Percentiles rank a stretch among this genome's conserved stretches.
Conservation (phyloP, 768 basidiomycete genomes). For the Auricularia auricula-judae region DNA sequence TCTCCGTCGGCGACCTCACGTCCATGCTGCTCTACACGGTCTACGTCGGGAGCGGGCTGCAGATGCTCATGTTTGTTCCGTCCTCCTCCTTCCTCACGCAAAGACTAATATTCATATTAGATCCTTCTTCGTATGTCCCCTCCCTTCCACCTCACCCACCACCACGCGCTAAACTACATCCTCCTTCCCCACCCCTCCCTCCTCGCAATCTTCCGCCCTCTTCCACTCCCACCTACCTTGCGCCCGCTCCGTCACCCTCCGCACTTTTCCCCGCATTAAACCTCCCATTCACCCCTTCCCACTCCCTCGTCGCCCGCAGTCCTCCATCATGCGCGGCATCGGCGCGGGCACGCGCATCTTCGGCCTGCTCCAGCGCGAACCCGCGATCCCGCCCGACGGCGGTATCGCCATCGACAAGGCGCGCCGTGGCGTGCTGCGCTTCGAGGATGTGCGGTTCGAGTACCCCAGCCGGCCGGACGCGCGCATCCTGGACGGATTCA, state of each 20-base stretch:
- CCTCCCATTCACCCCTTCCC: too few relatives aligned
- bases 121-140: conserved; percentile 25
- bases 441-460: conserved; percentile 76
- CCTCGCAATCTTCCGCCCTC: too few relatives aligned
- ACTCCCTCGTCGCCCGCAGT: conserved; percentile 26
- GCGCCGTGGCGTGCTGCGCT: conserved; percentile 60
- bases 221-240: too few relatives aligned
- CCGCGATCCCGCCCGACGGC: conserved; percentile 53
- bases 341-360: conserved; percentile 93
- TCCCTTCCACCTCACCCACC: neutral
- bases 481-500: conserved; percentile 71
- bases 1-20: conserved; percentile 87
- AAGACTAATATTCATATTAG: conserved; percentile 16
- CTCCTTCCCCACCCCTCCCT: too few relatives aligned
- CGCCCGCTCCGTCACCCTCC: too few relatives aligned
- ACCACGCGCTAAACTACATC: too few relatives aligned
- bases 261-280: too few relatives aligned
- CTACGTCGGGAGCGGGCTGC: conserved; percentile 72
- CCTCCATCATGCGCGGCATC: conserved; percentile 93
- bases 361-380: conserved; percentile 74
- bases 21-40: conserved; percentile 85
- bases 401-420: conserved; percentile 47
- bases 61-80: conserved; percentile 59
- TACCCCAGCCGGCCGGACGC: conserved; percentile 82
- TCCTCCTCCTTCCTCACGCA: neutral